phyloP scores from a whole-genome alignment of 2,329 filamentous ascomycete genomes.

The Atkinsonella texensis region DNA sequence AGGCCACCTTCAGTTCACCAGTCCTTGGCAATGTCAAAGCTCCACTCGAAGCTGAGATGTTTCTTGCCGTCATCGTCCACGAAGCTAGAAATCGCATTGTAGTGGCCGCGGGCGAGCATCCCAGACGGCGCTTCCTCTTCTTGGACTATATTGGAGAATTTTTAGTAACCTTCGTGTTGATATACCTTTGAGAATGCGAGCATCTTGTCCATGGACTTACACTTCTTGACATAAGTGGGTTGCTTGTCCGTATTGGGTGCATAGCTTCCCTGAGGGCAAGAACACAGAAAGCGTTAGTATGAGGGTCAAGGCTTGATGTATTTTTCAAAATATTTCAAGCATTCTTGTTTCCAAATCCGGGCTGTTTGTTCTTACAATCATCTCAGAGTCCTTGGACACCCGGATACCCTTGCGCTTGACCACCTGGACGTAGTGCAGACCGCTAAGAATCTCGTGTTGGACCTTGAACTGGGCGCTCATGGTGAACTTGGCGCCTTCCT shows the following conservation, averaged over 20 bases:
- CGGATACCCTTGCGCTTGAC: slow-evolving; percentile 82
- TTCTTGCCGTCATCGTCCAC: slow-evolving; percentile 88
- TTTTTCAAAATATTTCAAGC: too few species aligned
- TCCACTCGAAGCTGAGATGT: slow-evolving; percentile 90
- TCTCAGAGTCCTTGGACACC: slow-evolving; percentile 90
- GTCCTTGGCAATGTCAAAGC: slow-evolving; percentile 92
- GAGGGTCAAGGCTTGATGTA: too few species aligned
- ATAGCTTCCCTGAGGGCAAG: slow-evolving; percentile 56
- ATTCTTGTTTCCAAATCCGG: background rate
- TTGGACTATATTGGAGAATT: slow-evolving; percentile 47
- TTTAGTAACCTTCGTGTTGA: background rate
- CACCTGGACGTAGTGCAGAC: slow-evolving; percentile 89
- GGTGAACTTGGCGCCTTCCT: slow-evolving; percentile 85
- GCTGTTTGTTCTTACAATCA: slow-evolving; percentile 61
- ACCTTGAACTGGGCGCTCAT: slow-evolving; percentile 94
- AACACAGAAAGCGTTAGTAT: background rate
- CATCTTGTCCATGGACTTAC: slow-evolving; percentile 42
- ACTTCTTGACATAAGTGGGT: slow-evolving; percentile 78
- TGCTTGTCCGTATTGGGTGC: slow-evolving; percentile 85
- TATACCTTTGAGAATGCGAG: background rate
- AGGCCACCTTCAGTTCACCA: slow-evolving; percentile 45
- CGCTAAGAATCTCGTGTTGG: slow-evolving; percentile 90
- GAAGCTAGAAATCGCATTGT: slow-evolving; percentile 81
- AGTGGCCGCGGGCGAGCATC: slow-evolving; percentile 81
- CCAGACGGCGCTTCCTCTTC: slow-evolving; percentile 86